phyloP scores from a whole-genome alignment of 1,284 basidiomycete genomes.

The Agaricales sp. region DNA sequence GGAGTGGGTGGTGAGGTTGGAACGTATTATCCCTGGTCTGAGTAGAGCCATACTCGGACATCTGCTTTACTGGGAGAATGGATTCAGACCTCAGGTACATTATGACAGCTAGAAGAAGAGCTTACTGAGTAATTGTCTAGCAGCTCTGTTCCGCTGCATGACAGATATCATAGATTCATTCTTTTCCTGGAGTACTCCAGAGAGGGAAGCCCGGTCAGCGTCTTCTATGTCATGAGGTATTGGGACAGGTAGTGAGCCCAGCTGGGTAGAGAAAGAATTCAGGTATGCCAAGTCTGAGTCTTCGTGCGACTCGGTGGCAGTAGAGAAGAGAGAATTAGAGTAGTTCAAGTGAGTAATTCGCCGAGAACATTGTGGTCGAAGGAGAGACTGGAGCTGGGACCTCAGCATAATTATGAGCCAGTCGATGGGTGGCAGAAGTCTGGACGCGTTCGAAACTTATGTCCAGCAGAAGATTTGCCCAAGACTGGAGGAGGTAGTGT shows the following conservation, averaged over 20 bases:
- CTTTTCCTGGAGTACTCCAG: neutral
- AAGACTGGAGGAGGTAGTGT: neutral
- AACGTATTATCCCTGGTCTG: slow-evolving; percentile 63
- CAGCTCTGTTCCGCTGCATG: slow-evolving; percentile 48
- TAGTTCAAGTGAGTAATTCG: neutral
- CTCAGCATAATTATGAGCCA: slow-evolving; percentile 1
- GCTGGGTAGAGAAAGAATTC: neutral
- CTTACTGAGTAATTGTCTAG: slow-evolving; percentile 44
- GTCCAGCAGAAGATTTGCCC: no score
- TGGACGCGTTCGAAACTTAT: neutral
- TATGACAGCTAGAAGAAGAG: slow-evolving; percentile 14
- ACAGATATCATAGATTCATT: slow-evolving; percentile 35
- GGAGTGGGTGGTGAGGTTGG: slow-evolving; percentile 65
- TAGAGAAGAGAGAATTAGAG: neutral
- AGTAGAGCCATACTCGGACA: slow-evolving; percentile 69
- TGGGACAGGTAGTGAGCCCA: neutral
- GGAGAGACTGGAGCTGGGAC: neutral
- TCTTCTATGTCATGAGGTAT: slow-evolving; percentile 19
- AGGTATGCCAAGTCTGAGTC: neutral
- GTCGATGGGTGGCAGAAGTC: neutral
- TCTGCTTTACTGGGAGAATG: slow-evolving; percentile 42
- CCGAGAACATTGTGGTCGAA: neutral
- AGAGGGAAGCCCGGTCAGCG: neutral
- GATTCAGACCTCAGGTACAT: slow-evolving; percentile 4
- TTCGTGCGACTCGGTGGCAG: neutral